A percentile compares a stretch with the other conserved stretches of the same genome.
Evolutionary conservation across 441 rosid genomes (phyloP).

Genomic region (Sinapis alba): DNA sequence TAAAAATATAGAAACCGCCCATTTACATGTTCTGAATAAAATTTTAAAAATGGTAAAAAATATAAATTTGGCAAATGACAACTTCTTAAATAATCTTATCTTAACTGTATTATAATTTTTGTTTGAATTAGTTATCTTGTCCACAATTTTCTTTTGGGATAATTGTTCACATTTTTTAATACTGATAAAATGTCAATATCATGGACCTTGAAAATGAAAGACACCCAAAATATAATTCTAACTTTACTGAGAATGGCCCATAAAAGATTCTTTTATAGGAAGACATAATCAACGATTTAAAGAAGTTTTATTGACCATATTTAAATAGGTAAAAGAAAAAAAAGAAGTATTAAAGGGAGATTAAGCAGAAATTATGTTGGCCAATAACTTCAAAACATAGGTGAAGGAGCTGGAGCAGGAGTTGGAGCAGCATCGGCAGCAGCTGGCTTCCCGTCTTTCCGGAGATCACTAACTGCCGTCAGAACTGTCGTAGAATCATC

Average conservation of each 20-base stretch:
- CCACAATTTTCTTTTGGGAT: background rate
- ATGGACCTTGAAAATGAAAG: background rate
- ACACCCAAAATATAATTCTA: too few relatives aligned
- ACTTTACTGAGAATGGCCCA: too few relatives aligned
- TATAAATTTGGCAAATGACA: background rate
- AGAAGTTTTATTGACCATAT: background rate
- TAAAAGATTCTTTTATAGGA: background rate
- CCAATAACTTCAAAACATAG: background rate
- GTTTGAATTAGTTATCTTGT: background rate
- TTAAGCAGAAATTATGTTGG: background rate
- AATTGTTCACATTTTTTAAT: background rate
- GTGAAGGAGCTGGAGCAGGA: background rate
- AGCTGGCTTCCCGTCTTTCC: slow-evolving; percentile 33
- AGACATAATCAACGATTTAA: background rate
- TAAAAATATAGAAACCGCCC: too few relatives aligned
- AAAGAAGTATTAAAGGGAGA: background rate
- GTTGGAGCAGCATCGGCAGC: background rate
- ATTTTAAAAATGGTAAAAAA: too few relatives aligned
- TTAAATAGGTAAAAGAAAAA: background rate
- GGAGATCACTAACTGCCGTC: slow-evolving; percentile 30
- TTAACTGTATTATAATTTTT: too few relatives aligned
- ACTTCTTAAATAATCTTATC: background rate
- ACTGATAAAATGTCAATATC: background rate
- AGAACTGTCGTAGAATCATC: background rate
- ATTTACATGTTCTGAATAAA: too few relatives aligned